Conservation (phyloP, 2,329 filamentous ascomycete species). For the Pseudogymnoascus sp. region DNA sequence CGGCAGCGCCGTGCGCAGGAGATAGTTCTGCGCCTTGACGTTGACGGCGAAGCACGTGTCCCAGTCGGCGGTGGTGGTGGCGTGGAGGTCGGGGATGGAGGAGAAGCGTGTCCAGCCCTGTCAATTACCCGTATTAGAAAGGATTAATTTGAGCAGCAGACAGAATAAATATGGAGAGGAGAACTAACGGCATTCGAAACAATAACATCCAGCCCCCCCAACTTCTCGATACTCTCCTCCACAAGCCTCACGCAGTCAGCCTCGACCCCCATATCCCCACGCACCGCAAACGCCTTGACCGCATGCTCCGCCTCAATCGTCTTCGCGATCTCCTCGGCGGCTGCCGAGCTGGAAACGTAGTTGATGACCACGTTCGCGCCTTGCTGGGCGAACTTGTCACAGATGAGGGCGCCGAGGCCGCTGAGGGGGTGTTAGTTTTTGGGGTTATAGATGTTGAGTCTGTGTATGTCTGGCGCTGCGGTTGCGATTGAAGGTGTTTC, state of each 20-base stretch:
- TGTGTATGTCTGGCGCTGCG: too few relatives aligned
- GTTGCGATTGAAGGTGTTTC: too few relatives aligned
- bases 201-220: slow-evolving; percentile 57
- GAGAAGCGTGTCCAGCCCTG: slow-evolving; percentile 25
- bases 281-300: slow-evolving; percentile 44
- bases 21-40: slow-evolving; percentile 44
- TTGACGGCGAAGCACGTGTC: slow-evolving; percentile 50
- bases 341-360: slow-evolving; percentile 48
- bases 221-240: slow-evolving; percentile 41
- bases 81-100: slow-evolving; percentile 18
- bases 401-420: slow-evolving; percentile 53
- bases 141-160: too few relatives aligned
- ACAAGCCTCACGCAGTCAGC: slow-evolving; percentile 45
- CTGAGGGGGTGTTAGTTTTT: slow-evolving; percentile 29
- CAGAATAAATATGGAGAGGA: neutral
- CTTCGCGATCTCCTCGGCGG: slow-evolving; percentile 44
- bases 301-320: slow-evolving; percentile 40
- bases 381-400: slow-evolving; percentile 52
- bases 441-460: too few relatives aligned
- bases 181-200: slow-evolving; percentile 53
- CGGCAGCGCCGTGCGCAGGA: slow-evolving; percentile 48
- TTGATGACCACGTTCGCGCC: slow-evolving; percentile 59
- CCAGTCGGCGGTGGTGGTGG: slow-evolving; percentile 20
- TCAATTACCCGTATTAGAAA: too few relatives aligned
- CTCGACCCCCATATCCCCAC: slow-evolving; percentile 50